These are phyloP conservation scores for Tubosaeta sp. DNA, from an alignment of 768 basidiomycete genomes.

Conservation along the genomic window DNA sequence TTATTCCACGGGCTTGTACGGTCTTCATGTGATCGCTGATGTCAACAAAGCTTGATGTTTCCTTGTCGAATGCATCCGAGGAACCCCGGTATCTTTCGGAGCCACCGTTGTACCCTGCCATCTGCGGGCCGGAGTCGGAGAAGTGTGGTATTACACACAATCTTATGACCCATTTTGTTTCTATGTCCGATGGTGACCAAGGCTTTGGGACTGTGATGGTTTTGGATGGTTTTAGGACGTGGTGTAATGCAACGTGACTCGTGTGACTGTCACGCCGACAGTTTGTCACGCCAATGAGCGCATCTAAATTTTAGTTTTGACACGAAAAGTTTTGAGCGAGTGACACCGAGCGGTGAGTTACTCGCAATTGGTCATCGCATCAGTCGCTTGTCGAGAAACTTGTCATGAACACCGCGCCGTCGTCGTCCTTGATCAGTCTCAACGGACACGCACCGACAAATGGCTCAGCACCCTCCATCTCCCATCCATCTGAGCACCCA, in stretches of 20 bases:
- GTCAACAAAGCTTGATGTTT: conserved; percentile 5
- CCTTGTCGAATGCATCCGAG: conserved; percentile 5
- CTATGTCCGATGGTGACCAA: conserved; percentile 36
- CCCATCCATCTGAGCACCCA: conserved; percentile 35
- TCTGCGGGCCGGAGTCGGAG: conserved; percentile 43
- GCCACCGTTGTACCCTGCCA: conserved; percentile 47
- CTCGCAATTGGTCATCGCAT: conserved; percentile 1
- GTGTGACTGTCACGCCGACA: conserved; percentile 20
- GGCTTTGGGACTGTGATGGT: conserved; percentile 42
- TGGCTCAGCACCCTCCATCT: conserved; percentile 39
- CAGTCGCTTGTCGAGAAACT: conserved; percentile 1
- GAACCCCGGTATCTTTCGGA: conserved; percentile 35
- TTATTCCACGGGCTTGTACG: conserved; percentile 2
- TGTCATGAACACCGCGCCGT: conserved; percentile 25
- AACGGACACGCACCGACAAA: conserved; percentile 56
- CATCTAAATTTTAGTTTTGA: conserved; percentile 13
- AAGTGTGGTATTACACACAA: conserved; percentile 43
- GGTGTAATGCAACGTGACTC: conserved; percentile 18
- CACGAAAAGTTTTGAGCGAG: conserved; percentile 5
- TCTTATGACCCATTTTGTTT: conserved; percentile 56
- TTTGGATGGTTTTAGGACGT: conserved; percentile 18
- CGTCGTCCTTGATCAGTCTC: conserved; percentile 35
- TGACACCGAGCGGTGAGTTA: neutral
- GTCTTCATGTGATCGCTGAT: neutral
- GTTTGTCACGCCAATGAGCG: conserved; percentile 17